Percentiles rank a stretch among this genome's conserved stretches.
Conservation (phyloP, 805 yeast species). For the Priceomyces fermenticarens region DNA sequence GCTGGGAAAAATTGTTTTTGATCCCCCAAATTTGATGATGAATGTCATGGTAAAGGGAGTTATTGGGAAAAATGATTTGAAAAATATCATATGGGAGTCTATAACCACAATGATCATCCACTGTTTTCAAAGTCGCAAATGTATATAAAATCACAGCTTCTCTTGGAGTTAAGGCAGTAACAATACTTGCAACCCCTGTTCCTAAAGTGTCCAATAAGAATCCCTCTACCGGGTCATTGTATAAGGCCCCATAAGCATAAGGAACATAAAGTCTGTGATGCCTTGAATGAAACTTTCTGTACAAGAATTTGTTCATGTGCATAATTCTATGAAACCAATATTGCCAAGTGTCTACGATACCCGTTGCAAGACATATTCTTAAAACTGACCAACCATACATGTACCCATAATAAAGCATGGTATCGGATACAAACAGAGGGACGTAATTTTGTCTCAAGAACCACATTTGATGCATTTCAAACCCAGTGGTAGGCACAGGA, state of each 20-base stretch:
- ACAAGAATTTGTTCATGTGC: conserved; percentile 78
- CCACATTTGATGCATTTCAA: conserved; percentile 49
- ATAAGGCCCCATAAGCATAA: conserved; percentile 93
- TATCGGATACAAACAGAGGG: conserved; percentile 45
- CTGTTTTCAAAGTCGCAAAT: conserved; percentile 92
- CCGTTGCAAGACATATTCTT: conserved; percentile 61
- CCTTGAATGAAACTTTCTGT: conserved; percentile 83
- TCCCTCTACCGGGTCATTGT: conserved; percentile 93
- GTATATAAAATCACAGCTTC: conserved; percentile 74
- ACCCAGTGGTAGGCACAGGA: conserved; percentile 49
- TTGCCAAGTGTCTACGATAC: conserved; percentile 92
- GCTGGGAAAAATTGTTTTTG: conserved; percentile 90
- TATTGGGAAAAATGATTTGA: conserved; percentile 89
- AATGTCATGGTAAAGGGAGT: conserved; percentile 93
- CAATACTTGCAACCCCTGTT: conserved; percentile 75
- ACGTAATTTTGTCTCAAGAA: conserved; percentile 33
- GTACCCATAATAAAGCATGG: conserved; percentile 50
- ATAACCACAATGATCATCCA: conserved; percentile 99
- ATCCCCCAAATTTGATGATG: conserved; percentile 97
- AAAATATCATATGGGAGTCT: conserved; percentile 87
- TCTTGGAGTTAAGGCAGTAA: conserved; percentile 65
- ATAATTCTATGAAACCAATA: conserved; percentile 82
- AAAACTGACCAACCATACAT: conserved; percentile 59
- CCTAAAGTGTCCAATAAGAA: conserved; percentile 89
- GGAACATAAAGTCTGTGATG: conserved; percentile 95